phyloP scores from a whole-genome alignment of 176 grass and related monocot species.

The Carex myosuroides region DNA sequence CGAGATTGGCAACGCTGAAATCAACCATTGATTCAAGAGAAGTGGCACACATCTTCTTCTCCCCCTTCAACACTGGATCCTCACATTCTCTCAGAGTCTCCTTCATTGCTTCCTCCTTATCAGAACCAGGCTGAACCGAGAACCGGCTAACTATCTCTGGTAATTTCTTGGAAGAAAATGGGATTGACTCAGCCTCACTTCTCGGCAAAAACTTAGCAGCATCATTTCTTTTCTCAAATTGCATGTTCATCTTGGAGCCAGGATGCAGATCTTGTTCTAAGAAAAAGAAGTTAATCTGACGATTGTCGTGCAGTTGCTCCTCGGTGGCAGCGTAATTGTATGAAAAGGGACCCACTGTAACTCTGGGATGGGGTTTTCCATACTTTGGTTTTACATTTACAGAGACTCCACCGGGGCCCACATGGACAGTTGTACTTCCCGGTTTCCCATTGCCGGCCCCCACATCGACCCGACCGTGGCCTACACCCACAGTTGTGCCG shows the following conservation, averaged over 20 bases:
- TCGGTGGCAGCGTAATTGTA: slow-evolving; percentile 55
- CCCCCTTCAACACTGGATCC: slow-evolving; percentile 30
- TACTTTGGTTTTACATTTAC: slow-evolving; percentile 36
- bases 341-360: not conserved
- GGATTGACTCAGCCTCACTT: slow-evolving; percentile 45
- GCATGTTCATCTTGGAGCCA: slow-evolving; percentile 44
- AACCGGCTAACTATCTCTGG: slow-evolving; percentile 55
- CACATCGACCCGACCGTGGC: slow-evolving; percentile 27
- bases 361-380: slow-evolving; percentile 7
- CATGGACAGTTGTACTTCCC: slow-evolving; percentile 20
- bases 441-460: slow-evolving; percentile 31
- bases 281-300: slow-evolving; percentile 58
- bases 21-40: slow-evolving; percentile 96
- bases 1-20: slow-evolving; percentile 60
- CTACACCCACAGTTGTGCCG: slow-evolving; percentile 16
- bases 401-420: slow-evolving; percentile 39
- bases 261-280: slow-evolving; percentile 50
- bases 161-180: slow-evolving; percentile 58
- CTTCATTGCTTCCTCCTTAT: slow-evolving; percentile 38
- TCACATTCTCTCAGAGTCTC: slow-evolving; percentile 65
- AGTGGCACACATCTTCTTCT: slow-evolving; percentile 75
- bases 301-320: slow-evolving; percentile 62
- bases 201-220: slow-evolving; percentile 39
- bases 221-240: slow-evolving; percentile 32
- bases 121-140: slow-evolving; percentile 46